Conservation (phyloP, 2,329 filamentous ascomycete species). For the Verticillium isaacii region DNA sequence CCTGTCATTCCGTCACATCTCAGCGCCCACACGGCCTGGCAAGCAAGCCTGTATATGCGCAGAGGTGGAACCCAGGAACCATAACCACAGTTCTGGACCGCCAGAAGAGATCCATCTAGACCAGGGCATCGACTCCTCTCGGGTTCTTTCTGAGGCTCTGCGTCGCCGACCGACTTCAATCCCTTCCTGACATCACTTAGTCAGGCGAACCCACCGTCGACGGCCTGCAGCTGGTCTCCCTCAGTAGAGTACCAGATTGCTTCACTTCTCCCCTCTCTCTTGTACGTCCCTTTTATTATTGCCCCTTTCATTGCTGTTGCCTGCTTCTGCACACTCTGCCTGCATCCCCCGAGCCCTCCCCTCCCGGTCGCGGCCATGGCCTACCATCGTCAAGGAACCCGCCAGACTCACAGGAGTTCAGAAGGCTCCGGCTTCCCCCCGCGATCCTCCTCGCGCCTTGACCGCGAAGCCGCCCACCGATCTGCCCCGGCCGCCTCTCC, state of each 20-base stretch:
- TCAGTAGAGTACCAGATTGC: background rate
- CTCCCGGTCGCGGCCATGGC: conserved; percentile 12
- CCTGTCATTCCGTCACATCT: background rate
- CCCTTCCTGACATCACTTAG: background rate
- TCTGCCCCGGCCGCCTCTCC: conserved; percentile 12
- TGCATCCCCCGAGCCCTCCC: background rate
- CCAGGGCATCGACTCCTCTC: background rate
- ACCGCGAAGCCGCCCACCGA: conserved; percentile 13
- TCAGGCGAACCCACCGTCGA: background rate
- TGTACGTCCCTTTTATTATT: background rate
- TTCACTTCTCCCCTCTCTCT: background rate
- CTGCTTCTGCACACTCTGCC: background rate
- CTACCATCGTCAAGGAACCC: conserved; percentile 11
- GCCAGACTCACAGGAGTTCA: conserved; percentile 15
- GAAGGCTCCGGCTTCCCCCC: conserved; percentile 12
- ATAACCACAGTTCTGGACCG: background rate
- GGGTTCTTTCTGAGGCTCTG: background rate
- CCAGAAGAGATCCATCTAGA: background rate
- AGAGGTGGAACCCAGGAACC: background rate
- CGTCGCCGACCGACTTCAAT: background rate
- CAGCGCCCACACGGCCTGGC: background rate
- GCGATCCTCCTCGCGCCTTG: conserved; percentile 8
- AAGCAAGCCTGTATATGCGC: background rate
- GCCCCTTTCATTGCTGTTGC: background rate
- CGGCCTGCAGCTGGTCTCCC: background rate